Base-by-base conservation (phyloP, 2,329 filamentous ascomycete genomes). In the Neocucurbitaria cava region DNA sequence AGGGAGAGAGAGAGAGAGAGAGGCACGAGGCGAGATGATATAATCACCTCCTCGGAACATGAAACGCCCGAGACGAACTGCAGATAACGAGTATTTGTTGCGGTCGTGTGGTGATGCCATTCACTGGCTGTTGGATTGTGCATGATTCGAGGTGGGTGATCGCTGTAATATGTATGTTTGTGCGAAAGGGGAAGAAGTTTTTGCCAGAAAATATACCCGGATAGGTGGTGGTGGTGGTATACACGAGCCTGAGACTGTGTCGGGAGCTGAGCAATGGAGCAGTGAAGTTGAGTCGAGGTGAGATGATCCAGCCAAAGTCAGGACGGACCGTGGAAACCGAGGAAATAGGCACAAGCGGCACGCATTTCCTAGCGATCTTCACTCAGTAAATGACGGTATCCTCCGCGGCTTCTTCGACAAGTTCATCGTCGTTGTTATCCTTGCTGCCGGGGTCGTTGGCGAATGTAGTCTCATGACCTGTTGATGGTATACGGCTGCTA, bases 361-460 rank as follows among this genome's bases (percentile, higher is more conserved):
- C 39, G 50, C 17, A n/a, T 6, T 33, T 46, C 49, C 49, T 48
- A 43, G 36, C 23, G 48, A 38, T 38, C 31, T 57, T 84, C 79
- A 96, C 79, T 96, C 79, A 96, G 79, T 96, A 96, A 55, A 96
- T 94, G 48, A 96, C 91, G 65, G 89, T 92, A 69, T 96, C 92
- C 78, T 97, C 92, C 56, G 92, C 91, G 49, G 89, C 90, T 48
- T 68, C 59, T 74, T 92, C 90, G 49, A 95, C 87, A 62, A 96
- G 90, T 48, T 87, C 89, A 46, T 85, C 83, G 58, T 92, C 87
- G 67, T 93, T 89, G 83, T 64, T 83, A 71, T 54, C 80, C 39
- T 81, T 68, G 69, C 77, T 78, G 68, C 76, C 72, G 58, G 69
- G 62, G 59, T 76, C 74, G 49, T 70, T 69, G 49, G 56, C 54